A percentile compares a stretch with the other conserved stretches of the same genome.
Conservation (phyloP, 2,329 filamentous ascomycete genomes). For the Diaporthe eres region DNA sequence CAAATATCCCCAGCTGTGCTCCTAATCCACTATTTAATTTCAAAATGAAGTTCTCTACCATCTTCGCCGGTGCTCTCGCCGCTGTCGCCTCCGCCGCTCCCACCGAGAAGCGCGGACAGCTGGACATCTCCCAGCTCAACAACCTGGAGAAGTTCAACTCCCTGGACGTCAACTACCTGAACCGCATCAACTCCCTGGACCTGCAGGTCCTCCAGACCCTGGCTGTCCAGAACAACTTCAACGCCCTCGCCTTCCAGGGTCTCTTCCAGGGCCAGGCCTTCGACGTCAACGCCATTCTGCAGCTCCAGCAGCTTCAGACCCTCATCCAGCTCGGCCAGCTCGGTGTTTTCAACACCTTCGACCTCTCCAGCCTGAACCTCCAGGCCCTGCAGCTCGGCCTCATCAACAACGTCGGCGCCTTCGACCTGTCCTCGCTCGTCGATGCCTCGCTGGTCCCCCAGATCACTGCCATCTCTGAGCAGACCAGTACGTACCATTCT, state of each 20-base stretch:
- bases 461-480: conserved; percentile 43
- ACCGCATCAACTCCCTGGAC: conserved; percentile 62
- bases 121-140: conserved; percentile 58
- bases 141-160: conserved; percentile 56
- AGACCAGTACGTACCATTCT: conserved; percentile 32
- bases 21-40: conserved; percentile 48
- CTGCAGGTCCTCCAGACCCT: conserved; percentile 59
- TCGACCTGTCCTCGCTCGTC: conserved; percentile 47
- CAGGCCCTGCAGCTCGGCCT: conserved; percentile 48
- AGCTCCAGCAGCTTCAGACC: conserved; percentile 58
- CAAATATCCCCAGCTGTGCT: conserved; percentile 57
- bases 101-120: conserved; percentile 53
- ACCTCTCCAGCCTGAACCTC: conserved; percentile 47
- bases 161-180: conserved; percentile 61
- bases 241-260: conserved; percentile 58
- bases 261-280: conserved; percentile 59
- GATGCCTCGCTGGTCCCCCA: conserved; percentile 45
- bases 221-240: conserved; percentile 60
- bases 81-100: conserved; percentile 61
- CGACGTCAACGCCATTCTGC: conserved; percentile 56
- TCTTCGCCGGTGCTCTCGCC: conserved; percentile 61
- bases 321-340: conserved; percentile 53
- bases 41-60: conserved; percentile 65
- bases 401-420: conserved; percentile 45
- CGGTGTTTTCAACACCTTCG: conserved; percentile 49